A percentile compares a stretch with the other conserved stretches of the same genome.
Evolutionary conservation across 129 eudicot genomes (phyloP).

Genomic region (Scalesia atractyloides): DNA sequence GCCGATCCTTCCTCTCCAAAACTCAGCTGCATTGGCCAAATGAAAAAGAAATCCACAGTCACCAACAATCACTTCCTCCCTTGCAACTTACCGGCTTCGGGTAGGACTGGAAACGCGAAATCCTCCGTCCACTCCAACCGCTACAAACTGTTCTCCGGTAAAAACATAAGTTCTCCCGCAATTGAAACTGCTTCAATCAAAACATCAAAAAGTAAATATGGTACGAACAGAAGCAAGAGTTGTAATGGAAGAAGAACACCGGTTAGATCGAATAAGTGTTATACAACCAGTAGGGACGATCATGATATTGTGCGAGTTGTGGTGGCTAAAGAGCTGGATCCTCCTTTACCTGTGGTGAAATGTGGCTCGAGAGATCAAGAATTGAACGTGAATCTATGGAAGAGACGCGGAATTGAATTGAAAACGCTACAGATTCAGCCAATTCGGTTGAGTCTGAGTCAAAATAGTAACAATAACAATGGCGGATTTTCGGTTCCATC

Average conservation of each 20-base stretch:
- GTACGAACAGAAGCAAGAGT: constrained; percentile 29
- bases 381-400: constrained; percentile 49
- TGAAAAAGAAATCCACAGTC: constrained; percentile 51
- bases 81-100: constrained; percentile 15
- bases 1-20: constrained; percentile 69
- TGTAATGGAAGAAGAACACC: constrained; percentile 25
- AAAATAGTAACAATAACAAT: neutral
- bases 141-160: constrained; percentile 48
- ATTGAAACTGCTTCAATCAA: constrained; percentile 22
- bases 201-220: constrained; percentile 16
- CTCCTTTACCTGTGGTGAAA: constrained; percentile 89
- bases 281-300: constrained; percentile 29
- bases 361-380: constrained; percentile 32
- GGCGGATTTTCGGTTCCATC: constrained; percentile 8
- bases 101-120: constrained; percentile 14
- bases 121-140: constrained; percentile 47
- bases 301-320: constrained; percentile 23
- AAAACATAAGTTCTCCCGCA: constrained; percentile 35
- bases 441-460: constrained; percentile 26
- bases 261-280: constrained; percentile 3
- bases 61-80: constrained; percentile 8
- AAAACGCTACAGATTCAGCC: constrained; percentile 55
- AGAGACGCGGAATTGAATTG: constrained; percentile 49
- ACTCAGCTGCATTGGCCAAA: constrained; percentile 75
- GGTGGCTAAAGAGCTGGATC: constrained; percentile 58